A percentile compares a stretch with the other conserved stretches of the same genome.
These are phyloP conservation scores for Stygiomarasmius scandens DNA, from an alignment of 1,284 basidiomycete genomes.

Conservation along the genomic window DNA sequence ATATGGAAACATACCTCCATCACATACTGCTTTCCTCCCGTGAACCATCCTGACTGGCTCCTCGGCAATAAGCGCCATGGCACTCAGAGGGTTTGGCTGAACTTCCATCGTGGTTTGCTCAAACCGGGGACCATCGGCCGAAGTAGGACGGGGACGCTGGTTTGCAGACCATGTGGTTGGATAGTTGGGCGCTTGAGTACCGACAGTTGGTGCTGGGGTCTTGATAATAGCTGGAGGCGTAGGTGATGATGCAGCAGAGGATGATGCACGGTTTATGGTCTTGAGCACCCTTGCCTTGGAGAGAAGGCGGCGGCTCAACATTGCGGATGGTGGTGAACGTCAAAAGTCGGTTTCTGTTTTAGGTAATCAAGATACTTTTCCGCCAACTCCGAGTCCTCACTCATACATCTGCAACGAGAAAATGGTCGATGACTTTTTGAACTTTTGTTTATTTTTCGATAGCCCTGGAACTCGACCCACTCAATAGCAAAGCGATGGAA, in stretches of 20 bases:
- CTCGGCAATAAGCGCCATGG: conserved; percentile 86
- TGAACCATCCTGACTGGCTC: conserved; percentile 85
- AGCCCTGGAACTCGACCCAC: no score
- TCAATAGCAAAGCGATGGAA: no score
- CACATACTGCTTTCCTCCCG: conserved; percentile 85
- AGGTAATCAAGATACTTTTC: neutral
- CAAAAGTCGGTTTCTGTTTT: neutral
- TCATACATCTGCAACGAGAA: no score
- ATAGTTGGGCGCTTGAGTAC: conserved; percentile 79
- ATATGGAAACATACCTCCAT: conserved; percentile 76
- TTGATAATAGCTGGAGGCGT: conserved; percentile 5
- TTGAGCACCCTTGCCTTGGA: conserved; percentile 2
- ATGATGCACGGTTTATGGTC: conserved; percentile 11
- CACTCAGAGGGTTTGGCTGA: conserved; percentile 90
- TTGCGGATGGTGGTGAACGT: conserved; percentile 5
- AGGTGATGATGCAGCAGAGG: conserved; percentile 15
- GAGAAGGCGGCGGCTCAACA: conserved; percentile 13
- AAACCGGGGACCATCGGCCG: conserved; percentile 74
- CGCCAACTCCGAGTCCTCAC: no score
- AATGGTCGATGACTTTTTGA: no score
- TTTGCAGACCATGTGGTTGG: conserved; percentile 77
- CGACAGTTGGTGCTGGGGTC: conserved; percentile 10
- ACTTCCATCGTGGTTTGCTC: conserved; percentile 88
- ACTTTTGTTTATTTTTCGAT: no score
- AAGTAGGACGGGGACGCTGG: conserved; percentile 65